Base-by-base conservation (phyloP, 2,329 filamentous ascomycete species). In the Claviceps cyperi region DNA sequence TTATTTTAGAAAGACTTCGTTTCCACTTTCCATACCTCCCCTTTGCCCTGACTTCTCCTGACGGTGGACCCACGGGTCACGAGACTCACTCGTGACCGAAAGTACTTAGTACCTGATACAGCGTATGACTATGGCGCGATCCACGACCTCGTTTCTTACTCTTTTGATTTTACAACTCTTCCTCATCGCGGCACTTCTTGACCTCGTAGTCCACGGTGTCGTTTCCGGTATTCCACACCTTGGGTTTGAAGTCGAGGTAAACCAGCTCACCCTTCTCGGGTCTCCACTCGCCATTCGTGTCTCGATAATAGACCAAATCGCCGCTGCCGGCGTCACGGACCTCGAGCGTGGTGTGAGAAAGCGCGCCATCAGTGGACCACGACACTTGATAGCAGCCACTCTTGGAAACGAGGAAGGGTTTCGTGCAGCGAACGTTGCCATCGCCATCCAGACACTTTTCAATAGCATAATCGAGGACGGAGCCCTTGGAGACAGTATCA, bases 181-280 rank as follows among this genome's bases (percentile, higher is more conserved):
- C 51, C 19, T 51, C 47, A 1, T 50, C 45, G 15, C 21, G 36
- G 22, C 54, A 54, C 5, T 46, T 53, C 44, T 50, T 57, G 13
- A 72, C 67, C 52, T 62, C 60, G 50, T 71, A 72, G 45, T 67
- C 62, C 7, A 73, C 69, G 1, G 69, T 71, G 53, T 68, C 60
- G 43, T 72, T 72, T 2, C 69, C 69, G 3, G 65, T 67, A 41
- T 62, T 64, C 50, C 64, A 65, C 2, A 73, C 53, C 63, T 71
- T 73, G 15, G 70, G 69, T 54, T 69, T 70, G 54, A 72, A 72
- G 52, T 72, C 69, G 39, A 72, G 51, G 35, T 71, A 71, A 3
- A 71, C 68, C 19, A 70, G 59, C 62, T 71, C 69, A 9, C 60
- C 60, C 63, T 71, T 71, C 54, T 69, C 64, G 0, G 68, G 64